Conservation (phyloP, 805 yeast genomes). For the Wickerhamiella occidentalis region DNA sequence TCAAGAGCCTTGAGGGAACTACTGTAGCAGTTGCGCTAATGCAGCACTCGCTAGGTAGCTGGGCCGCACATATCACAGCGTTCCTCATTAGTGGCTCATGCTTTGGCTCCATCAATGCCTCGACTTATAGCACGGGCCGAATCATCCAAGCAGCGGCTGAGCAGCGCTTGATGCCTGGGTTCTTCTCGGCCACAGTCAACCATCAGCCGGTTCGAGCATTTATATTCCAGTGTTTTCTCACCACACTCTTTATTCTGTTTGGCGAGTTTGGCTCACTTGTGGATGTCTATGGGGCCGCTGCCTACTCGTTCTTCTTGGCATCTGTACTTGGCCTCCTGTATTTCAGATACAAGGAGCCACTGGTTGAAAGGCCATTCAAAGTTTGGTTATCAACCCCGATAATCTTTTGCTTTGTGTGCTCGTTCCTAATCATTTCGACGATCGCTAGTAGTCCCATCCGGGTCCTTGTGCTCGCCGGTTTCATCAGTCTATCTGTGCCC, state of each 20-base stretch:
- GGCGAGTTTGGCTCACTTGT: conserved; percentile 31
- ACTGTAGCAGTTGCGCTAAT: conserved; percentile 31
- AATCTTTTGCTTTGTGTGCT: conserved; percentile 29
- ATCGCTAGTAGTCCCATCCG: conserved; percentile 28
- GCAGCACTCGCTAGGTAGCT: conserved; percentile 22
- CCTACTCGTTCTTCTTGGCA: conserved; percentile 26
- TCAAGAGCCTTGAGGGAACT: conserved; percentile 38
- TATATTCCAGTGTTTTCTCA: conserved; percentile 25
- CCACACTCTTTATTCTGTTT: conserved; percentile 25
- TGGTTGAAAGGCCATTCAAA: conserved; percentile 29
- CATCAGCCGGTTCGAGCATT: conserved; percentile 28
- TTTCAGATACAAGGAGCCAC: conserved; percentile 28
- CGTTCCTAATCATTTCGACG: conserved; percentile 27
- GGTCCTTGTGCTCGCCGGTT: conserved; percentile 23
- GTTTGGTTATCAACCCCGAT: conserved; percentile 30
- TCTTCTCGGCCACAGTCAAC: conserved; percentile 21
- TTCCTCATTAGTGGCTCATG: conserved; percentile 30
- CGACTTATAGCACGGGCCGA: conserved; percentile 29
- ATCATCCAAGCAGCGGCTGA: conserved; percentile 30
- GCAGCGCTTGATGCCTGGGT: conserved; percentile 26
- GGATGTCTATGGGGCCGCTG: conserved; percentile 30
- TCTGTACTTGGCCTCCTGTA: conserved; percentile 31
- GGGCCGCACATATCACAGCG: conserved; percentile 26
- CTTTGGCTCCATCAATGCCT: conserved; percentile 33
- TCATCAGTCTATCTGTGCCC: conserved; percentile 26